A percentile compares a stretch with the other conserved stretches of the same genome.
These are phyloP conservation scores for Gamsiella multidivaricata DNA, from an alignment of 192 early-diverging fungal species.

Conservation along the genomic window DNA sequence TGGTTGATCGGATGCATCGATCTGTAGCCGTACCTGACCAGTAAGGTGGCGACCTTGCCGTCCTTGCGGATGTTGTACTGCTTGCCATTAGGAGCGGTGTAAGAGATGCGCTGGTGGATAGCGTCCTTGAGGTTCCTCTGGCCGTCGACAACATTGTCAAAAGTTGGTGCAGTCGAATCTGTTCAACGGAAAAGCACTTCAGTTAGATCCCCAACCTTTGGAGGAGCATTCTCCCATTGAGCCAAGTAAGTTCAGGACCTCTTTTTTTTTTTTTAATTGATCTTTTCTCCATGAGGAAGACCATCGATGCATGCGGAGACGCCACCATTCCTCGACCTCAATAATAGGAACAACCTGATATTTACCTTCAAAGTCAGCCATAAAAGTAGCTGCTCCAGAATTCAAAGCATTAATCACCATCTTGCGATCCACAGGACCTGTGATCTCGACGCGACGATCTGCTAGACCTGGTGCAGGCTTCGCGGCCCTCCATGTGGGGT, in stretches of 20 bases:
- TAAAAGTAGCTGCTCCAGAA: slow-evolving; percentile 91
- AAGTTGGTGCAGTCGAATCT: slow-evolving; percentile 97
- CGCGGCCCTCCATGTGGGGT: slow-evolving; percentile 90
- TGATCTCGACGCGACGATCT: slow-evolving; percentile 97
- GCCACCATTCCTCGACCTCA: too few relatives aligned
- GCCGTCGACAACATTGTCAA: slow-evolving; percentile 88
- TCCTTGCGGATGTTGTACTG: slow-evolving; percentile 90
- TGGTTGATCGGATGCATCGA: background rate
- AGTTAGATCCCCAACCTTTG: background rate
- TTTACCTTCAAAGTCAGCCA: slow-evolving; percentile 93
- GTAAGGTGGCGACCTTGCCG: slow-evolving; percentile 87
- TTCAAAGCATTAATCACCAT: slow-evolving; percentile 99
- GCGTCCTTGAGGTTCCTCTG: slow-evolving; percentile 97
- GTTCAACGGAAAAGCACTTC: background rate
- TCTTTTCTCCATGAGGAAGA: background rate
- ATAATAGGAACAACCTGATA: too few relatives aligned
- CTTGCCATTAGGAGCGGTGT: slow-evolving; percentile 89
- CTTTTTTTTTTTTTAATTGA: slow-evolving; percentile 6
- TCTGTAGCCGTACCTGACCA: slow-evolving; percentile 73
- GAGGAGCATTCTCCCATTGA: slow-evolving; percentile 28
- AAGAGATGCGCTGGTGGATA: slow-evolving; percentile 84
- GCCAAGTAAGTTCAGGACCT: background rate
- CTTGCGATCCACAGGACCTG: slow-evolving; percentile 97
- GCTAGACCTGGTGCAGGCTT: slow-evolving; percentile 88
- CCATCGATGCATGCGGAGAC: too few relatives aligned